Percentiles rank a stretch among this genome's conserved stretches.
Conservation (phyloP, 176 grass and related monocot genomes). For the Avena insularis region DNA sequence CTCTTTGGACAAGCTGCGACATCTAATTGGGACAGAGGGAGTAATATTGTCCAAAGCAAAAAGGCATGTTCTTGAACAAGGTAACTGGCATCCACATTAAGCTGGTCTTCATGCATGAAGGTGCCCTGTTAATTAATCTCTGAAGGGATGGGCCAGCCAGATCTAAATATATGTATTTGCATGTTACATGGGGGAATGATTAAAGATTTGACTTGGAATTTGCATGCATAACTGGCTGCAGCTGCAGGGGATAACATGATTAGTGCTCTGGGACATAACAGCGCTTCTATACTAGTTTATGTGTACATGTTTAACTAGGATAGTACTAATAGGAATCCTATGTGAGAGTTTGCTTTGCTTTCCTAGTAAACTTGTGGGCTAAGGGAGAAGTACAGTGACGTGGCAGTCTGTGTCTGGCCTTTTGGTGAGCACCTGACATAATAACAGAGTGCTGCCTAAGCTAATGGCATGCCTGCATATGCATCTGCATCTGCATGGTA, state of each 20-base stretch:
- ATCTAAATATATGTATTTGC: conserved; percentile 13
- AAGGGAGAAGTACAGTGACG: conserved; percentile 43
- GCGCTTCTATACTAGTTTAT: neutral
- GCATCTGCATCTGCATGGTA: neutral
- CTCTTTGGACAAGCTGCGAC: too few species aligned
- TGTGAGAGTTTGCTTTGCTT: conserved; percentile 5
- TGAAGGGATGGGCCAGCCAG: conserved; percentile 28
- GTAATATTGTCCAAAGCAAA: too few species aligned
- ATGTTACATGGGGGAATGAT: conserved; percentile 48
- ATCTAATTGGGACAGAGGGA: too few species aligned
- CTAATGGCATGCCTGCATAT: conserved; percentile 41
- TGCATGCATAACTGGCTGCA: neutral
- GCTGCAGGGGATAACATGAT: conserved; percentile 32
- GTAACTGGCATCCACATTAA: neutral
- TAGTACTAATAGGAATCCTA: neutral
- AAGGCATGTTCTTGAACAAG: neutral
- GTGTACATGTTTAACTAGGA: neutral
- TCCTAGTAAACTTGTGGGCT: conserved; percentile 40
- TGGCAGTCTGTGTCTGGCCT: conserved; percentile 2
- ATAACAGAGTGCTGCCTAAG: conserved; percentile 39
- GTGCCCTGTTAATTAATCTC: neutral
- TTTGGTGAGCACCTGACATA: conserved; percentile 48
- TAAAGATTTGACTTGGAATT: conserved; percentile 19
- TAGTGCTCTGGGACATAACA: conserved; percentile 42
- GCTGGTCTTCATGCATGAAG: neutral